Conservation (phyloP, 345 rosid species). For the Euclidium syriacum region DNA sequence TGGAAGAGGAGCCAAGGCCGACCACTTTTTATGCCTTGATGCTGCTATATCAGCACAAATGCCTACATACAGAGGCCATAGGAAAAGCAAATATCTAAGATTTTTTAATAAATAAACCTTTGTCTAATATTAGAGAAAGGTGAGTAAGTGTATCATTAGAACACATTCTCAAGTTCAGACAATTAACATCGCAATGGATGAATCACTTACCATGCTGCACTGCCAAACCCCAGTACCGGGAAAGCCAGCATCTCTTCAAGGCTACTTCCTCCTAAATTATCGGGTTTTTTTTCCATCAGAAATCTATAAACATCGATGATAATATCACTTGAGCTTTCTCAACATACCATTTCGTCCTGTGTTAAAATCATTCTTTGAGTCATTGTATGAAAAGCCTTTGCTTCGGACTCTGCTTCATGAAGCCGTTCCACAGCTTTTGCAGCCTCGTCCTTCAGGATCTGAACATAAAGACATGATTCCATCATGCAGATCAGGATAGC, state of each 20-base stretch:
- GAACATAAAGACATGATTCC: constrained; percentile 17
- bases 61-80: constrained; percentile 34
- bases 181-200: neutral
- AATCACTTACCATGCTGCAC: constrained; percentile 65
- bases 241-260: constrained; percentile 99
- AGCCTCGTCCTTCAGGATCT: constrained; percentile 74
- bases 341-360: constrained; percentile 86
- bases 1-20: constrained; percentile 95
- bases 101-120: neutral
- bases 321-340: neutral
- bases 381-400: constrained; percentile 69
- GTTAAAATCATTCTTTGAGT: constrained; percentile 87
- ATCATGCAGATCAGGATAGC: neutral
- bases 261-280: constrained; percentile 88
- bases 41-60: constrained; percentile 83
- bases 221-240: constrained; percentile 96
- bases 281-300: constrained; percentile 19
- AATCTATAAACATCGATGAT: neutral
- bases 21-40: constrained; percentile 85
- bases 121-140: neutral
- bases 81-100: constrained; percentile 9
- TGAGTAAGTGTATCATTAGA: neutral
- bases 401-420: constrained; percentile 78
- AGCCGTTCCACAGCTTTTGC: constrained; percentile 52
- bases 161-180: neutral